A percentile compares a stretch with the other conserved stretches of the same genome.
These are phyloP conservation scores for Apiospora malaysiana DNA, from an alignment of 2,329 filamentous ascomycete species.

Conservation along the genomic window DNA sequence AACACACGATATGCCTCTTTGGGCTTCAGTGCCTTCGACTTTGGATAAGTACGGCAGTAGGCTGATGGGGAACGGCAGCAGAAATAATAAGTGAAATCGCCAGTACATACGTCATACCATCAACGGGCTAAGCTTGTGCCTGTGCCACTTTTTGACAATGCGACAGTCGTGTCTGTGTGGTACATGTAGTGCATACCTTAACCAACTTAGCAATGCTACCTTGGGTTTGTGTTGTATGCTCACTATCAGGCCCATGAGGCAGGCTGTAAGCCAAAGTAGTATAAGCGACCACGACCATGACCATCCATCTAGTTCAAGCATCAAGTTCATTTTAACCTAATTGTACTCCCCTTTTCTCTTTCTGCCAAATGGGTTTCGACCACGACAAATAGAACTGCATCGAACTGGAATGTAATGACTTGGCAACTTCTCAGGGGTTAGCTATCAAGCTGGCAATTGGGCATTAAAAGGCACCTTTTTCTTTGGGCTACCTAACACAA, in stretches of 20 bases:
- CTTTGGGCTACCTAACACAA: conserved; percentile 2
- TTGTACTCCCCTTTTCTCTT: neutral
- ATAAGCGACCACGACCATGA: no score
- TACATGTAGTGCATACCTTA: neutral
- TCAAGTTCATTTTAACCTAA: neutral
- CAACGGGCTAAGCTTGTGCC: neutral
- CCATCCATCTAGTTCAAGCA: neutral
- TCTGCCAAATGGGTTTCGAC: neutral
- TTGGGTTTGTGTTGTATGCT: neutral
- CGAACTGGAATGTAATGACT: neutral
- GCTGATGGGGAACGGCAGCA: neutral
- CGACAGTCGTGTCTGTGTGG: neutral
- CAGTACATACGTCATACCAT: neutral
- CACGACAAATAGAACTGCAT: neutral
- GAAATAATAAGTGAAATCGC: neutral
- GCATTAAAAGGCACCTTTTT: conserved; percentile 2
- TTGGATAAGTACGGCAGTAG: neutral
- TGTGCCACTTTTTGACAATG: conserved; percentile 3
- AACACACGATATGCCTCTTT: conserved; percentile 15
- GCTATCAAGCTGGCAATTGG: neutral
- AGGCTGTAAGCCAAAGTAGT: neutral
- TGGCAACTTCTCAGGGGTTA: neutral
- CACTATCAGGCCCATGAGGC: neutral
- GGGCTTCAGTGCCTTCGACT: neutral
- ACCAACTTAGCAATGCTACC: neutral